Evolutionary conservation across 768 basidiomycete species (phyloP).

Genomic region (Fibroporia radiculosa): DNA sequence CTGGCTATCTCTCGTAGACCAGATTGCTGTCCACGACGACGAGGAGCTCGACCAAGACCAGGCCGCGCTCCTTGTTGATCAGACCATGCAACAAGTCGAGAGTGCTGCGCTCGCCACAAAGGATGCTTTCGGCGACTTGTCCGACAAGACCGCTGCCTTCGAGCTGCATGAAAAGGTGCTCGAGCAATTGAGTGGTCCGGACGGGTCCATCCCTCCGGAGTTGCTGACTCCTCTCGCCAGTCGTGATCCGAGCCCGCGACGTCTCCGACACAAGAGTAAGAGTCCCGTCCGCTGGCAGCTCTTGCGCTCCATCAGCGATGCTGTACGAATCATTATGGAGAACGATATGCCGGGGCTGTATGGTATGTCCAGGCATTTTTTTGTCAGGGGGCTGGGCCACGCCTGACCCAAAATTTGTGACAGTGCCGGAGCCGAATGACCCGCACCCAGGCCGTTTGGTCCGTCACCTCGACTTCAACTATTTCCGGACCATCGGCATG

Average conservation of each 20-base stretch:
- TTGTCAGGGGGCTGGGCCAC: not conserved
- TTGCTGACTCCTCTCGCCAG: conserved; percentile 73
- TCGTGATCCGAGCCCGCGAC: conserved; percentile 75
- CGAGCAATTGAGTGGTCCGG: conserved; percentile 50
- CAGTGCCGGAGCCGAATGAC: conserved; percentile 65
- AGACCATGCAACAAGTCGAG: conserved; percentile 61
- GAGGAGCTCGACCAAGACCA: conserved; percentile 41
- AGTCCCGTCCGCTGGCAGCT: conserved; percentile 83
- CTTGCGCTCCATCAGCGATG: conserved; percentile 69
- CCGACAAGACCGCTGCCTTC: conserved; percentile 33
- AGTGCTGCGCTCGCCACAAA: conserved; percentile 48
- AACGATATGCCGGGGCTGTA: conserved; percentile 62
- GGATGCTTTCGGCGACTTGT: conserved; percentile 24
- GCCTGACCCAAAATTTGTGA: not conserved
- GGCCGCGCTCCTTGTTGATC: conserved; percentile 54
- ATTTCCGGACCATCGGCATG: conserved; percentile 97
- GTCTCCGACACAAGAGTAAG: conserved; percentile 68
- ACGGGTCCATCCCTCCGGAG: conserved; percentile 65
- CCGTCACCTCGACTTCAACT: conserved; percentile 87
- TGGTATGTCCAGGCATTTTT: conserved; percentile 36
- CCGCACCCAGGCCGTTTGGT: conserved; percentile 75
- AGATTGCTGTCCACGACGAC: conserved; percentile 64
- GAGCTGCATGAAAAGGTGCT: conserved; percentile 56
- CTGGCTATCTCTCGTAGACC: conserved; percentile 77
- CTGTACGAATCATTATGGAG: conserved; percentile 64